Evolutionary conservation across 148 eudicot species (phyloP).

Genomic region (Rhododendron ovatum): DNA sequence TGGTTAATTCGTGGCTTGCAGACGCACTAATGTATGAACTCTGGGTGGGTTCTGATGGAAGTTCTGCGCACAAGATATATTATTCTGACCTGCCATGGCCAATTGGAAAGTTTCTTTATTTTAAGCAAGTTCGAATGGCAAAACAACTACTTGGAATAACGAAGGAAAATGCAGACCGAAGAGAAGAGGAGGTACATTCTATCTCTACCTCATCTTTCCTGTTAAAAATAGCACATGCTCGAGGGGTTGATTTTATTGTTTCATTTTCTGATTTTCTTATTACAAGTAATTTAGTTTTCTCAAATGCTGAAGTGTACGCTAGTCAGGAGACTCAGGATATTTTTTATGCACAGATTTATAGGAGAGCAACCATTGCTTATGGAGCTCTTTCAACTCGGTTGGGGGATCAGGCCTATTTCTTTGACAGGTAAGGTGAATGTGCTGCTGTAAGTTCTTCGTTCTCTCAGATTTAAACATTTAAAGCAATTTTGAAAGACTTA

Average conservation of each 20-base stretch:
- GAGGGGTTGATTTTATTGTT: neutral
- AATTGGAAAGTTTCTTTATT: slow-evolving; percentile 63
- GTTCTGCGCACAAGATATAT: slow-evolving; percentile 52
- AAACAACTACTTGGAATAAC: slow-evolving; percentile 72
- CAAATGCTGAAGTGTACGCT: neutral
- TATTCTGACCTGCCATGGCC: slow-evolving; percentile 90
- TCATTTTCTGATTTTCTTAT: neutral
- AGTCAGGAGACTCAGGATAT: neutral
- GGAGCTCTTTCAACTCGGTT: slow-evolving; percentile 74
- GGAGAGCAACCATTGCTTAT: slow-evolving; percentile 61
- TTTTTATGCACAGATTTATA: slow-evolving; percentile 58
- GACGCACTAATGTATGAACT: slow-evolving; percentile 80
- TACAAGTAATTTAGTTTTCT: neutral
- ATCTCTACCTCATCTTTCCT: neutral
- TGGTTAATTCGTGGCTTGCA: slow-evolving; percentile 76
- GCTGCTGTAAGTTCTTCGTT: neutral
- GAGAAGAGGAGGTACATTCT: slow-evolving; percentile 66
- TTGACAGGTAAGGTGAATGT: slow-evolving; percentile 50
- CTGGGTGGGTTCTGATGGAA: slow-evolving; percentile 72
- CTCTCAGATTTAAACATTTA: neutral
- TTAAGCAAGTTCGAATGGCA: slow-evolving; percentile 44
- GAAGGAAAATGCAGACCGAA: slow-evolving; percentile 71
- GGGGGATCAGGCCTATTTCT: slow-evolving; percentile 62
- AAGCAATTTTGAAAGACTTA: neutral
- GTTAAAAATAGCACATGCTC: neutral